phyloP scores from a whole-genome alignment of 148 eudicot genomes.

The Chenopodium formosanum region DNA sequence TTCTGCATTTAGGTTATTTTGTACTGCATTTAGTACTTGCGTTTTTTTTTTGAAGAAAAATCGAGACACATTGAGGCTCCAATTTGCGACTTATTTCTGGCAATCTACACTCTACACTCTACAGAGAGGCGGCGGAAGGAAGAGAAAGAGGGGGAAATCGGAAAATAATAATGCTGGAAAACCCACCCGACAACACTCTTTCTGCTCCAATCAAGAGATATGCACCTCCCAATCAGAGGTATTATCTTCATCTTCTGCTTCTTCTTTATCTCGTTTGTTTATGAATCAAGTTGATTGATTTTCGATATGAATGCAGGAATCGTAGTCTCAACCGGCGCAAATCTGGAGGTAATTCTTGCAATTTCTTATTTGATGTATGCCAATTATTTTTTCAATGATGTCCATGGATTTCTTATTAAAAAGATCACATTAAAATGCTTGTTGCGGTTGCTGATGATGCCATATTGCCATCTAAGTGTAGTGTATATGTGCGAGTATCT shows the following conservation, averaged over 20 bases:
- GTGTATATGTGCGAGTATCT: too few relatives aligned
- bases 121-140: not conserved
- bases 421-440: too few relatives aligned
- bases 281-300: not conserved
- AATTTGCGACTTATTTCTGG: not conserved
- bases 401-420: too few relatives aligned
- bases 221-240: slow-evolving; percentile 17
- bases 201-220: slow-evolving; percentile 9
- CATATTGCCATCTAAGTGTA: too few relatives aligned
- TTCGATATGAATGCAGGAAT: slow-evolving; percentile 1
- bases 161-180: not conserved
- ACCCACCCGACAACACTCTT: not conserved
- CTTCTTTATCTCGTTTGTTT: not conserved
- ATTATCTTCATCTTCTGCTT: not conserved
- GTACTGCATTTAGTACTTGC: too few relatives aligned
- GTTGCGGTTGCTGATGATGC: too few relatives aligned
- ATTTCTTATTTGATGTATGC: not conserved
- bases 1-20: too few relatives aligned
- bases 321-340: slow-evolving; percentile 51
- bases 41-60: too few relatives aligned
- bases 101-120: not conserved
- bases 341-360: slow-evolving; percentile 39
- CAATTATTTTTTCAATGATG: too few relatives aligned
- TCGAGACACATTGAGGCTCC: not conserved
- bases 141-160: not conserved